phyloP scores from a whole-genome alignment of 1,284 basidiomycete genomes.

The Stereum hirsutum region DNA sequence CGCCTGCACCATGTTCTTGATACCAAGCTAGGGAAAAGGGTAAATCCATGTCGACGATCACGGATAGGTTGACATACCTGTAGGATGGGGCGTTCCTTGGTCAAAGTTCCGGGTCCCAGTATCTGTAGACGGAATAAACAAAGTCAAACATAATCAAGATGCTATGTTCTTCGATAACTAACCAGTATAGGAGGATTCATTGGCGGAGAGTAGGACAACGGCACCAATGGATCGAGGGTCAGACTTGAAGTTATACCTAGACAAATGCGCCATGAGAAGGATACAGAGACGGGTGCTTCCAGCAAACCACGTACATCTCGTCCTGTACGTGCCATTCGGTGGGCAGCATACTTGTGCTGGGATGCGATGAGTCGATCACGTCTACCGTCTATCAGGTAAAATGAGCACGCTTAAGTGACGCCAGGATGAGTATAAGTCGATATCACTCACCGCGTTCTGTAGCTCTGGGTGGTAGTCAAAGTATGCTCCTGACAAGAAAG shows the following conservation, averaged over 20 bases:
- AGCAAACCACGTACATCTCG: constrained; percentile 38
- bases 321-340: constrained; percentile 53
- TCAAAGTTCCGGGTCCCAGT: constrained; percentile 36
- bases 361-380: constrained; percentile 52
- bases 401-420: too few species aligned
- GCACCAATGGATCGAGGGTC: constrained; percentile 65
- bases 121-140: constrained; percentile 25
- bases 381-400: constrained; percentile 65
- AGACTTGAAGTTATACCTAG: constrained; percentile 70
- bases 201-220: constrained; percentile 54
- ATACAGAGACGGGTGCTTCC: background rate
- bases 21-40: constrained; percentile 56
- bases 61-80: constrained; percentile 28
- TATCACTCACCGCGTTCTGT: constrained; percentile 48
- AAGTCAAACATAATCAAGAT: constrained; percentile 13
- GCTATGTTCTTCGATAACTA: constrained; percentile 14
- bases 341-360: constrained; percentile 58
- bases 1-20: constrained; percentile 59
- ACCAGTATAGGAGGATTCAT: constrained; percentile 62
- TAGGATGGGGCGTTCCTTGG: constrained; percentile 60
- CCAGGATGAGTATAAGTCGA: too few species aligned
- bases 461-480: constrained; percentile 73
- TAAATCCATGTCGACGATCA: background rate
- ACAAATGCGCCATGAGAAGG: background rate
- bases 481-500: constrained; percentile 35